Base-by-base conservation (phyloP, 129 eudicot genomes). In the Chrysanthemum lavandulifolium region DNA sequence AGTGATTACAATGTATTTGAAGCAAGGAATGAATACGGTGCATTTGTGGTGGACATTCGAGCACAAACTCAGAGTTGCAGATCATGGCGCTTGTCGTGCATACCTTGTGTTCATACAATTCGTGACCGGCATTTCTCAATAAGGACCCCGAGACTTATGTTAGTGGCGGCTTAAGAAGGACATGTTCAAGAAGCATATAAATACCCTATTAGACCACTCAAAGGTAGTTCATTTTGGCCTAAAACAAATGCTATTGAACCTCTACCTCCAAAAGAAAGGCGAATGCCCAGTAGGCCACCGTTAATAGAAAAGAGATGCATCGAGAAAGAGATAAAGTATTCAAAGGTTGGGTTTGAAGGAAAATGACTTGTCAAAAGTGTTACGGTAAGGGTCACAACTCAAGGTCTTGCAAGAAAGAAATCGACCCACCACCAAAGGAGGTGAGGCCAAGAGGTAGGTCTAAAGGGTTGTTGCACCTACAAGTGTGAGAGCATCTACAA, bases 341-440 rank as follows among this genome's bases (percentile, higher is more conserved):
- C 18, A 54, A 54, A 53, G n/a, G 58, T 53, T 13, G 58, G 15
- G 16, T 10, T 13, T 53, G 56, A 51, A 53, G 15, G 16, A 54
- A 11, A 13, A 54, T 54, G 60, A 13, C 60, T 13, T 54, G 60
- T 54, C n/a, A 54, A 54, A 54, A 59, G 13, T 59, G 27, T 18
- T 13, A 15, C 18, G 29, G 13, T 6, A 18, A 7, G 7, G 13
- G 64, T 16, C 64, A 59, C 29, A 59, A 59, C 23, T 5, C 10
- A 15, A 59, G 64, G 64, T 59, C 60, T 54, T 54, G 60, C 60
- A 54, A 56, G 61, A 56, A 56, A 6, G 21, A 59, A 59, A 16
- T 12, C 27, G 31, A 4, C 64, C 13, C 13, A 10, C 64, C 18
- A 13, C 27, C 64, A 59, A 59, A 10, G 64, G 31, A 59, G 64